Conservation (phyloP, 1,284 basidiomycete genomes). For the Rhodotorula sp. region DNA sequence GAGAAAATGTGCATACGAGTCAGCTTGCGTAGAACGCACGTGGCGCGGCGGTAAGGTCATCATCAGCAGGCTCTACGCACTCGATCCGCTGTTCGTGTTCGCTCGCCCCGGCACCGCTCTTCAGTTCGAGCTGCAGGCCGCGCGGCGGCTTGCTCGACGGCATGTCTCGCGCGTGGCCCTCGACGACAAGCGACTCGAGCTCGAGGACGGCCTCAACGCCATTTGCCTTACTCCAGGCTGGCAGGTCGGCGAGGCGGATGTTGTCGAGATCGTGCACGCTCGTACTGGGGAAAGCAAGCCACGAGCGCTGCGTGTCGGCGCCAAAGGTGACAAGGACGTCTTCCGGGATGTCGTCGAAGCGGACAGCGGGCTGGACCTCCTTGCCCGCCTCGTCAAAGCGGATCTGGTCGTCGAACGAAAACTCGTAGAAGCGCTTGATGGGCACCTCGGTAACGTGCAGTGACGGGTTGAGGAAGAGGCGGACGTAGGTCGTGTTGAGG, state of each 20-base stretch:
- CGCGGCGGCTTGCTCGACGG: slow-evolving; percentile 65
- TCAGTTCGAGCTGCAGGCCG: slow-evolving; percentile 79
- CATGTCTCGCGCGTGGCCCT: slow-evolving; percentile 85
- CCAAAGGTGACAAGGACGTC: slow-evolving; percentile 83
- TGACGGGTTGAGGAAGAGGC: slow-evolving; percentile 74
- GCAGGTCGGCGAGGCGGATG: slow-evolving; percentile 74
- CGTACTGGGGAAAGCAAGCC: slow-evolving; percentile 87
- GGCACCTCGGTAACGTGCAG: slow-evolving; percentile 69
- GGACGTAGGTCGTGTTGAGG: slow-evolving; percentile 60
- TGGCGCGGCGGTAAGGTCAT: background rate
- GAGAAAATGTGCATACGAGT: too few relatives aligned
- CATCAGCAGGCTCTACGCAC: background rate
- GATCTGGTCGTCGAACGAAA: slow-evolving; percentile 63
- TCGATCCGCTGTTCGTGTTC: slow-evolving; percentile 64
- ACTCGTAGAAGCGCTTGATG: slow-evolving; percentile 91
- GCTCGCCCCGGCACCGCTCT: slow-evolving; percentile 55
- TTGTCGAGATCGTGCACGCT: slow-evolving; percentile 95
- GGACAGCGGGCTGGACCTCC: slow-evolving; percentile 53
- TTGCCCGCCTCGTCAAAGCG: slow-evolving; percentile 62
- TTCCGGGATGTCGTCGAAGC: slow-evolving; percentile 60
- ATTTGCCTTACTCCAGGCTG: slow-evolving; percentile 46
- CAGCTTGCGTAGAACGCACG: slow-evolving; percentile 20
- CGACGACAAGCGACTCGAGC: slow-evolving; percentile 86
- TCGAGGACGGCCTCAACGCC: slow-evolving; percentile 80
- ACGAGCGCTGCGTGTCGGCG: slow-evolving; percentile 84